These are phyloP conservation scores for Prototheca wickerhamii DNA, from an alignment of 163 green algal species.

Conservation along the genomic window DNA sequence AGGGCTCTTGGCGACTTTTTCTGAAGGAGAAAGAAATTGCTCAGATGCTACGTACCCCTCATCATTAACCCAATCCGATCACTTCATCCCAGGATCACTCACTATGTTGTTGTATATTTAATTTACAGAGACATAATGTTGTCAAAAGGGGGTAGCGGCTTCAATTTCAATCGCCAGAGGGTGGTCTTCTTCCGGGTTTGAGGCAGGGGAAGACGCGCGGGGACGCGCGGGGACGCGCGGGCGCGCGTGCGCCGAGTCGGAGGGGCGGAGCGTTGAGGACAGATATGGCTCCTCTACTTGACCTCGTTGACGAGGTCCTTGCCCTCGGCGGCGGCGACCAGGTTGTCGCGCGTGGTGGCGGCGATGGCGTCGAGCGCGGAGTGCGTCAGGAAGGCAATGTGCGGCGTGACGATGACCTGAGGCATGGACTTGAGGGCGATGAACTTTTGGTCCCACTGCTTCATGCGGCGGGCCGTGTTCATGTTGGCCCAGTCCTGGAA, in stretches of 20 bases:
- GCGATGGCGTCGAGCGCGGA: slow-evolving; percentile 66
- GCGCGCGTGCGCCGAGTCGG: background rate
- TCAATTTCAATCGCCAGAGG: too few species aligned
- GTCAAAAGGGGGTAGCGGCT: too few species aligned
- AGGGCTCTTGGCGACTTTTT: too few species aligned
- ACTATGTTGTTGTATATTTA: too few species aligned
- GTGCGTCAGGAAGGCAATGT: slow-evolving; percentile 73
- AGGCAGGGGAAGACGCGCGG: too few species aligned
- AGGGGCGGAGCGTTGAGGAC: background rate
- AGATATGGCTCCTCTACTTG: background rate
- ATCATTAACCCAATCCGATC: too few species aligned
- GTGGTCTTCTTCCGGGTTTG: too few species aligned
- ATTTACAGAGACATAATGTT: too few species aligned
- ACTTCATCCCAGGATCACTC: too few species aligned
- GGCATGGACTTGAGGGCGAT: slow-evolving; percentile 42
- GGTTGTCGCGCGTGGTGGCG: slow-evolving; percentile 41
- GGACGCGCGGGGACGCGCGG: too few species aligned
- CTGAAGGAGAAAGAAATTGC: too few species aligned
- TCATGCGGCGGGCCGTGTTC: slow-evolving; percentile 22
- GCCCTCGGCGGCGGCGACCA: slow-evolving; percentile 20
- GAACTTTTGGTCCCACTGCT: slow-evolving; percentile 50
- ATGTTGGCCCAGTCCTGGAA: slow-evolving; percentile 56
- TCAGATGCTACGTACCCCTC: too few species aligned
- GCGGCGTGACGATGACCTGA: slow-evolving; percentile 65
- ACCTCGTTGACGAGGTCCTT: slow-evolving; percentile 29